Conservation (phyloP, 495 filamentous ascomycete species). For the Neurospora tetraspora region DNA sequence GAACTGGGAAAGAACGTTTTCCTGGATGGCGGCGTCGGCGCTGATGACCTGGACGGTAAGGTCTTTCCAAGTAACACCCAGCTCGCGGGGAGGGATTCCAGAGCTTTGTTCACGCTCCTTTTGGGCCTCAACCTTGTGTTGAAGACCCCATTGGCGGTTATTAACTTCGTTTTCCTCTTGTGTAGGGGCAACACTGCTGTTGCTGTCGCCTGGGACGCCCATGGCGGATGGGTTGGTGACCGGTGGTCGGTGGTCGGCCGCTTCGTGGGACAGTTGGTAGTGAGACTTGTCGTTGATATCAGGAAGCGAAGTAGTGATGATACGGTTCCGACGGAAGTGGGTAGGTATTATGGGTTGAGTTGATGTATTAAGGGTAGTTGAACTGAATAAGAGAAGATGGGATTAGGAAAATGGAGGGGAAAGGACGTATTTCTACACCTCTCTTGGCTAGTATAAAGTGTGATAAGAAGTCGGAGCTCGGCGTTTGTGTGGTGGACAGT, state of each 20-base stretch:
- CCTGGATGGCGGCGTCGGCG: slow-evolving; percentile 31
- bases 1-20: slow-evolving; percentile 45
- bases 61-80: slow-evolving; percentile 50
- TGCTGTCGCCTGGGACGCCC: slow-evolving; percentile 15
- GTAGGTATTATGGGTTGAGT: not conserved
- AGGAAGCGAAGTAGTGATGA: not conserved
- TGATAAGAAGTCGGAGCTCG: not conserved
- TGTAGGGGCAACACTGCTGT: not conserved
- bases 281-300: not conserved
- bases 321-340: not conserved
- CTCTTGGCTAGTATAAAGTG: not conserved
- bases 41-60: slow-evolving; percentile 46
- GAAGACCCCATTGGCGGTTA: slow-evolving; percentile 27
- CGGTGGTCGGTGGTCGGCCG: not conserved
- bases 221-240: not conserved
- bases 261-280: not conserved
- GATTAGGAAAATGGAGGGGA: not conserved
- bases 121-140: slow-evolving; percentile 35
- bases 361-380: not conserved
- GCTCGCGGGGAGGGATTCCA: slow-evolving; percentile 39
- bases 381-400: not conserved
- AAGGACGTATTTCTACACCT: not conserved
- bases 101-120: slow-evolving; percentile 37
- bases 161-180: not conserved
- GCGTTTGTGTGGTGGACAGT: not conserved